Percentiles rank a stretch among this genome's conserved stretches.
These are phyloP conservation scores for Fusarium phyllophilum DNA, from an alignment of 2,329 filamentous ascomycete species.

Conservation along the genomic window DNA sequence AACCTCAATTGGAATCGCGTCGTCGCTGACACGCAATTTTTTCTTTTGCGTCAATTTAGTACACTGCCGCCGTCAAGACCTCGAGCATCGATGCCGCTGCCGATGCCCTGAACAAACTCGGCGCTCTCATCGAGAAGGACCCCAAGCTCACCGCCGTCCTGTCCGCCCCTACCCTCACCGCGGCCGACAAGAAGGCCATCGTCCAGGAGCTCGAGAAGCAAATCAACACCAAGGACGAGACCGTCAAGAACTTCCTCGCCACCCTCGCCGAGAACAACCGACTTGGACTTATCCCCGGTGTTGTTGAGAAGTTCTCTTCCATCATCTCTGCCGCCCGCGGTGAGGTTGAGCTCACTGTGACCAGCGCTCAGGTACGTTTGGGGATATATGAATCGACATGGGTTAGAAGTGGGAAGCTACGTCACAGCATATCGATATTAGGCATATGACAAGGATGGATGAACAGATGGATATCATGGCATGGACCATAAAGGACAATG, in stretches of 20 bases:
- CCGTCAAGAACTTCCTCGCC: slow-evolving; percentile 91
- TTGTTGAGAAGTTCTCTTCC: slow-evolving; percentile 86
- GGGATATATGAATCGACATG: slow-evolving; percentile 4
- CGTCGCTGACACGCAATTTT: slow-evolving; percentile 39
- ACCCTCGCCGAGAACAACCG: slow-evolving; percentile 98
- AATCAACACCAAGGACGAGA: slow-evolving; percentile 77
- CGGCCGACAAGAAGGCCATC: slow-evolving; percentile 85
- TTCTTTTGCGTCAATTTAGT: slow-evolving; percentile 68
- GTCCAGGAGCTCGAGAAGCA: slow-evolving; percentile 89
- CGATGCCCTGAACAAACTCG: slow-evolving; percentile 79
- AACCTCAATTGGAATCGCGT: slow-evolving; percentile 38
- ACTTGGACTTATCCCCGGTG: slow-evolving; percentile 80
- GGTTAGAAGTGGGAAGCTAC: slow-evolving; percentile 16
- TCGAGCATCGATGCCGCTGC: slow-evolving; percentile 86
- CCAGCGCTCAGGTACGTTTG: slow-evolving; percentile 81
- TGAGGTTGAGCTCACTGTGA: slow-evolving; percentile 93
- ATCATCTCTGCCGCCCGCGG: slow-evolving; percentile 90
- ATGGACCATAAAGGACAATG: background rate
- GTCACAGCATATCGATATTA: slow-evolving; percentile 5
- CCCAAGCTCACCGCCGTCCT: slow-evolving; percentile 82
- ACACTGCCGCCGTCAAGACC: slow-evolving; percentile 93
- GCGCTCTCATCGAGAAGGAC: slow-evolving; percentile 81
- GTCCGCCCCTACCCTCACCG: slow-evolving; percentile 79
- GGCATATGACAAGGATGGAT: slow-evolving; percentile 3
- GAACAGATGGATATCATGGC: background rate